These are phyloP conservation scores for Naganishia cerealis DNA, from an alignment of 1,284 basidiomycete genomes.

Conservation along the genomic window DNA sequence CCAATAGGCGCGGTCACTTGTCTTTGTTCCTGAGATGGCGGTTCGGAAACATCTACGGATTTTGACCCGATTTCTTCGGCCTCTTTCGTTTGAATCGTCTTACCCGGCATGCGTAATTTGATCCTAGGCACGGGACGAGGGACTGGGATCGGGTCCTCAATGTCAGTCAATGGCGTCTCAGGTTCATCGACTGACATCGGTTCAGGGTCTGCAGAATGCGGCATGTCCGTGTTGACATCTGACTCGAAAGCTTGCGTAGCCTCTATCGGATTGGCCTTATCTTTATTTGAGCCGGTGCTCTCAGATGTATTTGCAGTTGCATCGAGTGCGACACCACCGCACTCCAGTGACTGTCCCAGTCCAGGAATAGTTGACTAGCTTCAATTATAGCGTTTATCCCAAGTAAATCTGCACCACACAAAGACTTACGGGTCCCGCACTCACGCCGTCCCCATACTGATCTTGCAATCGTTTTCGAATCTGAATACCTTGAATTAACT, in stretches of 20 bases:
- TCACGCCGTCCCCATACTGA: constrained; percentile 64
- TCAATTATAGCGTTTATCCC: neutral
- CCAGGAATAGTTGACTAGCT: neutral
- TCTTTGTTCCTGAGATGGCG: neutral
- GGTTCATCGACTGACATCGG: constrained; percentile 18
- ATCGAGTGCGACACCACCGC: neutral
- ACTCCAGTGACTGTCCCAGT: constrained; percentile 15
- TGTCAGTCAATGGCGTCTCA: constrained; percentile 11
- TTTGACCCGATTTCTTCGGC: constrained; percentile 9
- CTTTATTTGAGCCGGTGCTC: neutral
- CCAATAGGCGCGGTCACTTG: neutral
- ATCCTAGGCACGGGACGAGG: constrained; percentile 3
- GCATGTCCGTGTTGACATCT: neutral
- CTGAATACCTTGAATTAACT: constrained; percentile 80
- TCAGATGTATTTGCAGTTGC: neutral
- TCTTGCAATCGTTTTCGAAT: constrained; percentile 78
- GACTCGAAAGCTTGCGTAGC: neutral
- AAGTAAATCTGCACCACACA: neutral
- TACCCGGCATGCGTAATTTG: constrained; percentile 8
- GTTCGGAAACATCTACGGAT: neutral
- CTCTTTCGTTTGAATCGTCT: neutral
- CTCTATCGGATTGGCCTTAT: neutral
- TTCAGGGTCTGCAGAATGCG: neutral
- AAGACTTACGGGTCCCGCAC: constrained; percentile 19
- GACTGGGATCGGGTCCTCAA: constrained; percentile 7